Percentiles rank a stretch among this genome's conserved stretches.
phyloP scores from a whole-genome alignment of 805 yeast genomes.

The Candida bentonensis region DNA sequence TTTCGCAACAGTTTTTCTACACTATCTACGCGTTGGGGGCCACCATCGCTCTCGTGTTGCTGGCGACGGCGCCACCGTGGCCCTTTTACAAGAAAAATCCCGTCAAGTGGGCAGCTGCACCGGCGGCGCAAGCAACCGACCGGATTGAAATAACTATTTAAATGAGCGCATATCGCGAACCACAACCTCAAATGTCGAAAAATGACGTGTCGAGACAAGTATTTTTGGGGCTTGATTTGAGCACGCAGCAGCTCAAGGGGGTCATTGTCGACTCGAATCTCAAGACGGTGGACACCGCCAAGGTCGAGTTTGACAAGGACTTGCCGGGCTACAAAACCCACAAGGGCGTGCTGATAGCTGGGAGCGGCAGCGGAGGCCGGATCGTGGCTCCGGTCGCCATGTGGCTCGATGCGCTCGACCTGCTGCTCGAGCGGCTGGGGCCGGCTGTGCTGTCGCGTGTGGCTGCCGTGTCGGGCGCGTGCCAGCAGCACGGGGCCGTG shows the following conservation, averaged over 20 bases:
- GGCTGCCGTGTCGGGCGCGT: conserved; percentile 70
- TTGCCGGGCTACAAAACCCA: conserved; percentile 45
- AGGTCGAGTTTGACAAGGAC: conserved; percentile 61
- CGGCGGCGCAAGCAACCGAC: neutral
- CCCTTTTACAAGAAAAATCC: conserved; percentile 38
- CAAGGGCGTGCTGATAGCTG: conserved; percentile 49
- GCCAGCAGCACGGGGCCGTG: conserved; percentile 89
- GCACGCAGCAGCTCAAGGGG: conserved; percentile 80
- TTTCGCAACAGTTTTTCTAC: conserved; percentile 29
- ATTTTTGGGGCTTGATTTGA: conserved; percentile 77
- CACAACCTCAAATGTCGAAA: too few relatives aligned
- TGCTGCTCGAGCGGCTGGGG: conserved; percentile 38
- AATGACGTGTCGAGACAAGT: too few relatives aligned
- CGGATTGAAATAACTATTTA: neutral
- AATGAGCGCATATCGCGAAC: too few relatives aligned
- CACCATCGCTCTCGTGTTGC: conserved; percentile 21
- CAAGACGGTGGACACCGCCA: conserved; percentile 38
- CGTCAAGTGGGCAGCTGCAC: conserved; percentile 26
- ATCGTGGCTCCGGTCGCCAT: conserved; percentile 71
- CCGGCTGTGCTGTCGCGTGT: conserved; percentile 25
- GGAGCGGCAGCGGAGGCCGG: conserved; percentile 32
- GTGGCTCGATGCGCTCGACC: conserved; percentile 79
- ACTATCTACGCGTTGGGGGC: conserved; percentile 28
- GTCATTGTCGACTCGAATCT: conserved; percentile 46
- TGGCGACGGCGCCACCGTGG: conserved; percentile 45